Evolutionary conservation across 768 basidiomycete genomes (phyloP).

Genomic region (Bullera alba): DNA sequence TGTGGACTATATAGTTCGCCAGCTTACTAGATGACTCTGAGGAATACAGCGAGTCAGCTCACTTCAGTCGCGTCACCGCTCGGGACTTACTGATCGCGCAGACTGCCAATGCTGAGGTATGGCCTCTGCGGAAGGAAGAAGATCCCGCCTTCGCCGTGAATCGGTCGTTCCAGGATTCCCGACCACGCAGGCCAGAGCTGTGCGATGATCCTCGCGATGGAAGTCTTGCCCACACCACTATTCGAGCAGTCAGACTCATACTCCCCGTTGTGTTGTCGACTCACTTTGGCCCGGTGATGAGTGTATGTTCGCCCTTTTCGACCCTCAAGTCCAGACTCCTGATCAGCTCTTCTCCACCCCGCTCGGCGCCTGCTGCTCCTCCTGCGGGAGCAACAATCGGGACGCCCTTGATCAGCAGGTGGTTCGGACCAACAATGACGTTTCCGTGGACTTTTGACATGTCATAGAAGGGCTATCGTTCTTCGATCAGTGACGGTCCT

Average conservation of each 20-base stretch:
- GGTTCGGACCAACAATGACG: conserved; percentile 55
- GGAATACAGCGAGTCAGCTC: conserved; percentile 6
- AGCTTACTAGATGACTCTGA: conserved; percentile 64
- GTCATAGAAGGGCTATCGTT: conserved; percentile 53
- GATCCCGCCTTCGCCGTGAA: conserved; percentile 57
- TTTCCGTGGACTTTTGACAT: conserved; percentile 59
- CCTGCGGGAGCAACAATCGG: conserved; percentile 50
- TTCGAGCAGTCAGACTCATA: conserved; percentile 8
- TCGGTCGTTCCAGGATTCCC: conserved; percentile 49
- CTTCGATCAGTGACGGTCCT: background rate
- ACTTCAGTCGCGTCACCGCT: background rate
- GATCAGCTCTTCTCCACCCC: conserved; percentile 56
- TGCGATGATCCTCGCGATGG: conserved; percentile 78
- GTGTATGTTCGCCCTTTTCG: conserved; percentile 67
- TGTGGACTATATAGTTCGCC: background rate
- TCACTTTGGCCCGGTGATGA: conserved; percentile 73
- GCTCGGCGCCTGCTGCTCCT: conserved; percentile 42
- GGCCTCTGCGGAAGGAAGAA: conserved; percentile 80
- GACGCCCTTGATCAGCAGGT: conserved; percentile 44
- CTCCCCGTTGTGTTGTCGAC: conserved; percentile 2
- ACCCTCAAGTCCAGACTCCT: conserved; percentile 62
- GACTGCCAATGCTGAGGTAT: conserved; percentile 80
- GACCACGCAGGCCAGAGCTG: conserved; percentile 69
- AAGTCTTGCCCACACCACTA: conserved; percentile 87
- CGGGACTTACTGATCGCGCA: conserved; percentile 67